These are phyloP conservation scores for Euryodendron excelsum DNA, from an alignment of 148 eudicot genomes.

Conservation along the genomic window DNA sequence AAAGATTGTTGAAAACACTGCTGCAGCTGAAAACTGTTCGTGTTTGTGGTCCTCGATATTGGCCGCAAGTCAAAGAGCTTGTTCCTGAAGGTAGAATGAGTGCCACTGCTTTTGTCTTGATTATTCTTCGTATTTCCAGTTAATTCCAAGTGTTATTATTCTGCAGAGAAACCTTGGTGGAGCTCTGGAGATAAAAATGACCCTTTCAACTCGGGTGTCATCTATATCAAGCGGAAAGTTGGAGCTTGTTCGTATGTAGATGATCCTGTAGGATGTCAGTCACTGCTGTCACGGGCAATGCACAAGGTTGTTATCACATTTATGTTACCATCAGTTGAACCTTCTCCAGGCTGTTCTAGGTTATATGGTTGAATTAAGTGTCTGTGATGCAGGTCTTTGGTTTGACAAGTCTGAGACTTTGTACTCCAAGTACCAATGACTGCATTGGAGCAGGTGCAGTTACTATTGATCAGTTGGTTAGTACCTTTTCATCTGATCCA, in stretches of 20 bases:
- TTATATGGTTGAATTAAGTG: conserved; percentile 2
- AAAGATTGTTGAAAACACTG: conserved; percentile 22
- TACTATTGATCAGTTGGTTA: conserved; percentile 82
- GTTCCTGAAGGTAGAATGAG: conserved; percentile 69
- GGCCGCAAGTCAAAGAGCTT: conserved; percentile 94
- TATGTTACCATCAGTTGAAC: neutral
- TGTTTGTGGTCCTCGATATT: conserved; percentile 98
- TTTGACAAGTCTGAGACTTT: conserved; percentile 52
- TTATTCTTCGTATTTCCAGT: neutral
- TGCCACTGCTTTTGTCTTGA: neutral
- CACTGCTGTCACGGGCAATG: conserved; percentile 87
- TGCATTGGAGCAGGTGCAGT: conserved; percentile 42
- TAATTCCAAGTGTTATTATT: conserved; percentile 13
- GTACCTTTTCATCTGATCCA: conserved; percentile 95
- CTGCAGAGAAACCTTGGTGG: conserved; percentile 97
- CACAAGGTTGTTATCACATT: conserved; percentile 63
- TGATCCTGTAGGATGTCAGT: conserved; percentile 94
- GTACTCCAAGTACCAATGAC: conserved; percentile 30
- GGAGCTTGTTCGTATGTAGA: conserved; percentile 98
- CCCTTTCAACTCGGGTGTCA: conserved; percentile 83
- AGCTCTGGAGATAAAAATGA: conserved; percentile 64
- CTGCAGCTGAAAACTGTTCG: conserved; percentile 77
- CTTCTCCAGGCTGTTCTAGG: neutral
- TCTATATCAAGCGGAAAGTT: conserved; percentile 87
- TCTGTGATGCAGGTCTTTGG: conserved; percentile 66